Evolutionary conservation across 2,329 filamentous ascomycete genomes (phyloP), one percentile per base, ranked within the genome.

Genomic region (Escovopsis sp.): DNA sequence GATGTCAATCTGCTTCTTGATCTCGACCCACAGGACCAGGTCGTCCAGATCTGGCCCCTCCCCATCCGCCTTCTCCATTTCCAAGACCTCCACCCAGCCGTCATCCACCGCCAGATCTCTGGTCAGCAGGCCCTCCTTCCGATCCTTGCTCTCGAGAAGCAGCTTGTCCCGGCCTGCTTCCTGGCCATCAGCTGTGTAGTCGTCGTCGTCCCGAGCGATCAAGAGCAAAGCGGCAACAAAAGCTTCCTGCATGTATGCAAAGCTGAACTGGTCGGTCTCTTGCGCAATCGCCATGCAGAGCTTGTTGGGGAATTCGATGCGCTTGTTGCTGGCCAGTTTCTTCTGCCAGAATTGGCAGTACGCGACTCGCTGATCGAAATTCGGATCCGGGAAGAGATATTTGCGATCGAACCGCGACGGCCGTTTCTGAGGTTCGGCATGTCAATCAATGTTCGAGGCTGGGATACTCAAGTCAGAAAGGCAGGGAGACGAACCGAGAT

Each of bases 231-330:
- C 69, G 1, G 76, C 75, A 1, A 82, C 74, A 53, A 82, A 82
- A 0, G 75, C 77, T 55, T 82, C 79, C 53, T 83, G 77, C 57
- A 82, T 70, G 53, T 82, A 82, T 0, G 78, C 78, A 54, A 82
- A 82, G 49, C 73, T 78, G 57, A 82, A 82, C n/a, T 68, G 68
- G 26, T 72, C 59, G 1, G 77, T 82, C 46, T 80, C 76, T 9
- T 66, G 65, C 3, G 78, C 77, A 46, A 82, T 70, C n/a, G 71
- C 69, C 1, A 55, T 52, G 53, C 71, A 75, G 4, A 82, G 64
- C 46, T 65, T 62, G 52, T 74, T 0, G 77, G 76, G 49, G 82
- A 46, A 82, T 6, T 74, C 69, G 35, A 82, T 62, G 8, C 70
- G 65, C 46, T 73, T 63, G 55, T 77, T 80, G 48, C 65, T 60